These are phyloP conservation scores for Ceratocystis eucalypticola DNA, from an alignment of 2,329 filamentous ascomycete genomes.

Conservation along the genomic window DNA sequence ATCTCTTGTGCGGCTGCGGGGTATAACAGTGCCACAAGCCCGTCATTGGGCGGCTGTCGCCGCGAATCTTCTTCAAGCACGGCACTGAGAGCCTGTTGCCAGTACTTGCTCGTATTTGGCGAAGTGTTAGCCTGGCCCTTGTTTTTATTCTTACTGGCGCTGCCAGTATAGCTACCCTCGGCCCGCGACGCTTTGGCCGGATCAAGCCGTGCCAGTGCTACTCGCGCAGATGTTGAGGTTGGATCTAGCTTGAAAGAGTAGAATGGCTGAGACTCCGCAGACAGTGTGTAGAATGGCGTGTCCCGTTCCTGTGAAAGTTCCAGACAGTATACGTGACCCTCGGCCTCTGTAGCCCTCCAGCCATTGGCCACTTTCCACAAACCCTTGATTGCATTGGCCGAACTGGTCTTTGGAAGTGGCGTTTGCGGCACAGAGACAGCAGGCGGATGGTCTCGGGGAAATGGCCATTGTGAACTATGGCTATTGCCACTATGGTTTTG, in stretches of 20 bases:
- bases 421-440: constrained; percentile 28
- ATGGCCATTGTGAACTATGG: constrained; percentile 20
- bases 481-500: constrained; percentile 7
- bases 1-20: constrained; percentile 50
- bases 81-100: constrained; percentile 45
- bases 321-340: constrained; percentile 47
- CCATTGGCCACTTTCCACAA: constrained; percentile 60
- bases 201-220: constrained; percentile 46
- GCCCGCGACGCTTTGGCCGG: constrained; percentile 44
- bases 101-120: constrained; percentile 31
- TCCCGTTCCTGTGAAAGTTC: constrained; percentile 42
- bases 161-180: constrained; percentile 26
- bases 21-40: constrained; percentile 54
- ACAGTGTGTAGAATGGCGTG: constrained; percentile 53
- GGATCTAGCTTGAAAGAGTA: constrained; percentile 53
- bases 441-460: constrained; percentile 26
- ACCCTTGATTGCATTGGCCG: constrained; percentile 47
- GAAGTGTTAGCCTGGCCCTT: constrained; percentile 22
- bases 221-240: constrained; percentile 48
- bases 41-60: constrained; percentile 43
- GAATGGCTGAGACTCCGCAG: constrained; percentile 48
- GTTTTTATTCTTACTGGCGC: constrained; percentile 22
- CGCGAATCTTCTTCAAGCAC: constrained; percentile 43
- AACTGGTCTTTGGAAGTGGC: constrained; percentile 37
- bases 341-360: constrained; percentile 47